A percentile compares a stretch with the other conserved stretches of the same genome.
phyloP scores from a whole-genome alignment of 2,329 filamentous ascomycete genomes.

The Salinomyces thailandicus region DNA sequence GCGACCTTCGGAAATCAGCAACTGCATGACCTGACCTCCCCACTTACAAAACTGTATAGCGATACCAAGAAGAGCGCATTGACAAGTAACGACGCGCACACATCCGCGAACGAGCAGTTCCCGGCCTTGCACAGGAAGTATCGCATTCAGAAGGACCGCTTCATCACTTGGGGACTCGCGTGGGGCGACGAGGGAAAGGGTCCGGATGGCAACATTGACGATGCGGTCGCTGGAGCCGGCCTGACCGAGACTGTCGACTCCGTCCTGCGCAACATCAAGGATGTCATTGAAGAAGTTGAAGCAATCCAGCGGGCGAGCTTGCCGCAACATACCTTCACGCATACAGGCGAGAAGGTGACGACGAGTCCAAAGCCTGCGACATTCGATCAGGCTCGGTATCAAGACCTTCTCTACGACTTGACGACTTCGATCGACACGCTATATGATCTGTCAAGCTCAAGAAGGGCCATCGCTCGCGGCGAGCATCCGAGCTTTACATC shows the following conservation, averaged over 20 bases:
- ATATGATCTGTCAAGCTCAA: slow-evolving; percentile 62
- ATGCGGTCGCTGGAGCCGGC: slow-evolving; percentile 55
- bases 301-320: slow-evolving; percentile 46
- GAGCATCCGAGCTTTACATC: slow-evolving; percentile 25
- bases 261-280: slow-evolving; percentile 71
- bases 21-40: slow-evolving; percentile 17
- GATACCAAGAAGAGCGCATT: slow-evolving; percentile 63
- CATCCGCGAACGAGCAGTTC: slow-evolving; percentile 53
- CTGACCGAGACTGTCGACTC: slow-evolving; percentile 67
- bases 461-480: slow-evolving; percentile 36
- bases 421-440: slow-evolving; percentile 70
- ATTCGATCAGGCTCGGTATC: slow-evolving; percentile 57
- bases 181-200: slow-evolving; percentile 61
- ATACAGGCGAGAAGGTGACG: slow-evolving; percentile 24
- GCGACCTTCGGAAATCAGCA: too few relatives aligned
- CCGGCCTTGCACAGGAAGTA: slow-evolving; percentile 64
- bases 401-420: slow-evolving; percentile 62
- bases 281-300: slow-evolving; percentile 66
- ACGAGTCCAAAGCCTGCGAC: slow-evolving; percentile 38
- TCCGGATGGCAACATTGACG: slow-evolving; percentile 61
- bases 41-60: slow-evolving; percentile 62
- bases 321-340: slow-evolving; percentile 20
- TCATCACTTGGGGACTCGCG: slow-evolving; percentile 70
- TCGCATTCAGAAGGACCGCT: slow-evolving; percentile 67
- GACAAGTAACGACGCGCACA: slow-evolving; percentile 49